phyloP scores from a whole-genome alignment of 2,329 filamentous ascomycete genomes.

The Fusarium protoensiforme region DNA sequence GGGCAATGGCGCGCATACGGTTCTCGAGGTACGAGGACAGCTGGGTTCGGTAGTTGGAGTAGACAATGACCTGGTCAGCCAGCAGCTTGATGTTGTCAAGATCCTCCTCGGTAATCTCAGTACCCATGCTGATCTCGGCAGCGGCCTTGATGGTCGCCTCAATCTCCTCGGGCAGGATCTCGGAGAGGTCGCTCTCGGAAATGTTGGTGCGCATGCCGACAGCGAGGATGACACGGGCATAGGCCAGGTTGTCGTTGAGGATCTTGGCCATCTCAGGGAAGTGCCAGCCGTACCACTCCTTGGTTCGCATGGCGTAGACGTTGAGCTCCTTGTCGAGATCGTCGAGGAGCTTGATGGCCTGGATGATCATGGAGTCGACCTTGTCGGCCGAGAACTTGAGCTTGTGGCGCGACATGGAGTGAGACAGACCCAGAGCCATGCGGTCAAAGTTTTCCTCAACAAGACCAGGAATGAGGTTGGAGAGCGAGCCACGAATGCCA shows the following conservation, averaged over 20 bases:
- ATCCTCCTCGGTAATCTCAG: conserved; percentile 93
- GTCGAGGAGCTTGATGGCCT: conserved; percentile 92
- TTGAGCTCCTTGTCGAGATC: conserved; percentile 99
- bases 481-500: conserved; percentile 90
- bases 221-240: conserved; percentile 85
- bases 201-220: conserved; percentile 91
- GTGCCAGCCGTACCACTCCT: conserved; percentile 99
- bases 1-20: conserved; percentile 96
- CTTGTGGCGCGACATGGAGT: conserved; percentile 97
- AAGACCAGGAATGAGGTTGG: conserved; percentile 90
- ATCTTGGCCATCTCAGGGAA: conserved; percentile 99
- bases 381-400: conserved; percentile 99
- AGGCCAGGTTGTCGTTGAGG: conserved; percentile 95
- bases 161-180: conserved; percentile 95
- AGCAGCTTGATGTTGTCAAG: conserved; percentile 91
- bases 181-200: conserved; percentile 80
- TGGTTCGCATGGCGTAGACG: conserved; percentile 98
- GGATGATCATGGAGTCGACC: conserved; percentile 99
- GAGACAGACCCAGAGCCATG: conserved; percentile 95
- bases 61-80: conserved; percentile 91
- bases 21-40: conserved; percentile 89
- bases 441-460: conserved; percentile 87
- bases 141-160: conserved; percentile 92
- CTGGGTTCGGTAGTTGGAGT: conserved; percentile 89
- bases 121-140: conserved; percentile 98